Conservation (phyloP, 1,139 yeast genomes). For the Taphrina wiesneri region DNA sequence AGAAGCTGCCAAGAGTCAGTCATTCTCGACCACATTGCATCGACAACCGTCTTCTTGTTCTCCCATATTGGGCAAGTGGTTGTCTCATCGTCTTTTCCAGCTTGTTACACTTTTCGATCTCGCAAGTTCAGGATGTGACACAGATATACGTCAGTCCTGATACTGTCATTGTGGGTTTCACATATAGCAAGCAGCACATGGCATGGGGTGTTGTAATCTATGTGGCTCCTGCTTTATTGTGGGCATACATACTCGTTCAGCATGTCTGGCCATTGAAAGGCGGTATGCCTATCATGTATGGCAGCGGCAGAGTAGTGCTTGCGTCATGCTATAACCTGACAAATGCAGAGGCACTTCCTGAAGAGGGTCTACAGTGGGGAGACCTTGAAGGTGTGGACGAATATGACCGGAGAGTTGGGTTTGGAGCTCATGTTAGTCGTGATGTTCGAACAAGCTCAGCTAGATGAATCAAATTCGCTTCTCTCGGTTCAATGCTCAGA, state of each 20-base stretch:
- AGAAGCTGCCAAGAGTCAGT: not conserved
- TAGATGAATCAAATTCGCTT: too few species aligned
- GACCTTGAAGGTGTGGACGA: not conserved
- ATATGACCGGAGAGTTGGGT: constrained; percentile 3
- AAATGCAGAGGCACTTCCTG: not conserved
- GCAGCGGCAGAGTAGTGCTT: constrained; percentile 9
- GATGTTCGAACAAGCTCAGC: too few species aligned
- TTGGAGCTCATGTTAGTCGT: not conserved
- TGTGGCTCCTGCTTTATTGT: not conserved
- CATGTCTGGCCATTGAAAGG: constrained; percentile 9
- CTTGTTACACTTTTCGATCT: constrained; percentile 12
- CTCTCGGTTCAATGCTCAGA: too few species aligned
- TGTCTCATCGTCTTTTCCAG: not conserved
- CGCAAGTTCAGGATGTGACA: constrained; percentile 13
- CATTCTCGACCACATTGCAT: not conserved
- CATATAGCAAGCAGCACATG: not conserved
- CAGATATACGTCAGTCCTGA: constrained; percentile 4
- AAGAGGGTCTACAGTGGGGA: constrained; percentile 16
- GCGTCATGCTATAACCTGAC: not conserved
- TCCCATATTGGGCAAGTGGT: not conserved
- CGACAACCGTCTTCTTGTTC: not conserved
- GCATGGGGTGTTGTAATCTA: constrained; percentile 6
- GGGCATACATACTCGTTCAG: not conserved
- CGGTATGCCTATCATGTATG: constrained; percentile 8
- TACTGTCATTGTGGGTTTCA: constrained; percentile 6